Evolutionary conservation across 2,329 filamentous ascomycete species (phyloP).

Genomic region (Alternaria sp.): DNA sequence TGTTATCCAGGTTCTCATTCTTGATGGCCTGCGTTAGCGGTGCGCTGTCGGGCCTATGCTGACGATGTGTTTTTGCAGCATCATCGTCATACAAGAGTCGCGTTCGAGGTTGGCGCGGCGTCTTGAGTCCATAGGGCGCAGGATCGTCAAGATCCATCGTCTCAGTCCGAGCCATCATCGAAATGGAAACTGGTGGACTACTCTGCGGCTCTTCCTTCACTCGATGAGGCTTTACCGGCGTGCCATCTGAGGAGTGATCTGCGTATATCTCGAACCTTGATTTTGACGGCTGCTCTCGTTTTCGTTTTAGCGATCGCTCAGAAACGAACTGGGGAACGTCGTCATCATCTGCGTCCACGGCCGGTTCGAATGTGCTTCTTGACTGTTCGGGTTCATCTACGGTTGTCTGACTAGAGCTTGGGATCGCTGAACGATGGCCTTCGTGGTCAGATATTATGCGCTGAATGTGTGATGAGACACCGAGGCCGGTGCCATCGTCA

Average conservation of each 20-base stretch:
- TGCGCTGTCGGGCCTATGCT: conserved; percentile 42
- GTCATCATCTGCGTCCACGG: conserved; percentile 31
- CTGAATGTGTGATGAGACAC: not conserved
- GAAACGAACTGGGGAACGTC: conserved; percentile 56
- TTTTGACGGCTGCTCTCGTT: conserved; percentile 34
- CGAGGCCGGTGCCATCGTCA: not conserved
- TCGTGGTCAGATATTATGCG: not conserved
- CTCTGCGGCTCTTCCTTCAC: conserved; percentile 54
- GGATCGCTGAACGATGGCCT: conserved; percentile 17
- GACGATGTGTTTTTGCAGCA: conserved; percentile 24
- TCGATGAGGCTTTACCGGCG: conserved; percentile 42
- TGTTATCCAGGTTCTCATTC: conserved; percentile 13
- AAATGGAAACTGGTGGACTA: conserved; percentile 34
- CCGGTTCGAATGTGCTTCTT: conserved; percentile 9
- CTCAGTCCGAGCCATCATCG: conserved; percentile 44
- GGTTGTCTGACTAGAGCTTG: conserved; percentile 57
- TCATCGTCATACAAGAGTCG: conserved; percentile 18
- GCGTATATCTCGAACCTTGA: conserved; percentile 29
- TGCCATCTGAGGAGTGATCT: conserved; percentile 40
- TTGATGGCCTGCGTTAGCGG: conserved; percentile 35
- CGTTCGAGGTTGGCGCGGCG: conserved; percentile 37
- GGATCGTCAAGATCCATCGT: conserved; percentile 58
- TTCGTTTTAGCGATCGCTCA: conserved; percentile 55
- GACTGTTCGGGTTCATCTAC: conserved; percentile 45
- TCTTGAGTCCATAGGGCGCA: conserved; percentile 38